These are phyloP conservation scores for Fusarium gaditjirri DNA, from an alignment of 2,329 filamentous ascomycete genomes.

Conservation along the genomic window DNA sequence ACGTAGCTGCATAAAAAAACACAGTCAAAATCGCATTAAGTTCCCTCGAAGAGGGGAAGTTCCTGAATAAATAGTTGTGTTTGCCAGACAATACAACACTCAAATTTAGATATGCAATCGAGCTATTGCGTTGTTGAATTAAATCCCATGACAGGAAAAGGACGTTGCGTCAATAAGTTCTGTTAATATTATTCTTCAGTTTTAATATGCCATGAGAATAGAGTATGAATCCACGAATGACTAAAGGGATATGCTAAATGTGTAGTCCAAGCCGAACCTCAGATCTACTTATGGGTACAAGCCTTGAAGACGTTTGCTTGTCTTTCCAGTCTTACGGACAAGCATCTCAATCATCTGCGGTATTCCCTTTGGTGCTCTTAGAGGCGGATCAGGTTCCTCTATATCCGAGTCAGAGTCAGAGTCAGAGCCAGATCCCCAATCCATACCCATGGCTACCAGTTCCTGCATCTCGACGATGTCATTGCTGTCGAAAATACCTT, in stretches of 20 bases:
- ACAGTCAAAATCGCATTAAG: too few species aligned
- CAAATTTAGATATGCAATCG: neutral
- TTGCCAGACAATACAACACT: neutral
- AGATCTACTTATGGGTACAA: neutral
- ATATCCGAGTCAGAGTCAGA: neutral
- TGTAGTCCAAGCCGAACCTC: accelerated
- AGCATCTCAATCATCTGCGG: conserved; percentile 3
- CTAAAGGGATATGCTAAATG: neutral
- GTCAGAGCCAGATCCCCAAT: neutral
- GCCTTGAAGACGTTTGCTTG: neutral
- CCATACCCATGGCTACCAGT: neutral
- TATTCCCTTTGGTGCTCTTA: neutral
- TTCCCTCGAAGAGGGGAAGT: too few species aligned
- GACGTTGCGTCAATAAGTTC: accelerated
- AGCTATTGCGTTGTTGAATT: neutral
- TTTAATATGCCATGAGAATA: too few species aligned
- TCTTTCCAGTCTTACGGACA: neutral
- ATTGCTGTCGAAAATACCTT: conserved; percentile 17
- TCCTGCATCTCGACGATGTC: conserved; percentile 10
- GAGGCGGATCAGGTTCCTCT: neutral
- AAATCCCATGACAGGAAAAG: neutral
- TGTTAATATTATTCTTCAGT: accelerated
- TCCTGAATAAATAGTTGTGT: accelerated
- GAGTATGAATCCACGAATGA: accelerated
- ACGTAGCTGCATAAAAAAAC: too few species aligned